Base-by-base conservation (phyloP, 345 rosid genomes). In the Gossypium mustelinum region DNA sequence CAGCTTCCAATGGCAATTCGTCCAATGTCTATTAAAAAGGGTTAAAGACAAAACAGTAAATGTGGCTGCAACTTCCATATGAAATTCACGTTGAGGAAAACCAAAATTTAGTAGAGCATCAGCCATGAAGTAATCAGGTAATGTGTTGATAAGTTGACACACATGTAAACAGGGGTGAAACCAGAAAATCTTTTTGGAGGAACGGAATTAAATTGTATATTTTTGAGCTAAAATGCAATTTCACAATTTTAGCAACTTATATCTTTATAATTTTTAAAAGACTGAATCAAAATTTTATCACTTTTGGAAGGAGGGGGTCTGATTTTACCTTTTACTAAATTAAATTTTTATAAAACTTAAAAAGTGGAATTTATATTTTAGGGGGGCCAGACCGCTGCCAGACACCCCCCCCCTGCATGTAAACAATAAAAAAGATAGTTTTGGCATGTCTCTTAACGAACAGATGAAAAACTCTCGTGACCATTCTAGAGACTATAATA, bases 1-100 rank as follows among this genome's bases (percentile, higher is more conserved):
- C 97, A 73, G 97, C 95, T 80, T 93, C 98, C 83, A 93, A 72
- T 8, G 98, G 99, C 81, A 96, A 82, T 84, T 93, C 94, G 68
- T 93, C 99, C 90, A 96, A 77, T 47, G 97, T 93, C 99, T 96
- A 81, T 50, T 24, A 16, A 66, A 64, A 20, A 51, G 4, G 8
- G 51, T 50, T 25, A 51, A 9, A 72, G 4, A 4, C 22, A 55
- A 27, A 27, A 1, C 1, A 16, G n/a, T 51, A 27, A 69, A 69
- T 51, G 1, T 29, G 41, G 13, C 25, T 11, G 55, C 17, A 22
- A 22, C 55, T 22, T 45, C 52, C 51, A 9, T 44, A 13, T 0
- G 11, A 0, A 44, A 3, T 29, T 51, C 17, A 51, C 16, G 24
- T 51, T 17, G 55, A 17, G 51, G 34, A 16, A 16, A 68, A 48